Conservation (phyloP, 345 rosid genomes). For the Populus deltoides region DNA sequence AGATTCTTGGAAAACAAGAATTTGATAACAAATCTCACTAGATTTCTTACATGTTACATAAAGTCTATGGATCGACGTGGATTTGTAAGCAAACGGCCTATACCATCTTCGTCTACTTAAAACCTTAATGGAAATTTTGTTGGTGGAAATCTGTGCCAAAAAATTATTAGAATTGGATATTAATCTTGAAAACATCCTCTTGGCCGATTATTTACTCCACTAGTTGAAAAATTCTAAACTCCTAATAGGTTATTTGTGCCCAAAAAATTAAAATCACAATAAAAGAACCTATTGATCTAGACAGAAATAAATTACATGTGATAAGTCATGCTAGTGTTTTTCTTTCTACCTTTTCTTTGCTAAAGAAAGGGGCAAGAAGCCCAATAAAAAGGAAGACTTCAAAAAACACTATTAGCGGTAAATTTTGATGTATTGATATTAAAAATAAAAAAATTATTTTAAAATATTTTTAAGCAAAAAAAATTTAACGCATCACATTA, state of each 20-base stretch:
- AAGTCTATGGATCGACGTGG: conserved; percentile 9
- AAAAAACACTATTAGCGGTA: no score
- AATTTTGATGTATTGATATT: no score
- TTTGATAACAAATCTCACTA: conserved; percentile 18
- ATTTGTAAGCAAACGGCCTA: neutral
- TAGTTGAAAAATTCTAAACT: neutral
- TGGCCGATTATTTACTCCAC: neutral
- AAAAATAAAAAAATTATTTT: no score
- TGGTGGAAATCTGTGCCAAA: neutral
- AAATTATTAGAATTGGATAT: neutral
- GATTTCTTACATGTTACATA: conserved; percentile 41
- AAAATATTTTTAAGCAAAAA: no score
- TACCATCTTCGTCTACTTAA: conserved; percentile 4
- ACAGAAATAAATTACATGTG: neutral
- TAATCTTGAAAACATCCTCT: neutral
- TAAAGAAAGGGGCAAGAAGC: no score
- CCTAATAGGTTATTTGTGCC: neutral
- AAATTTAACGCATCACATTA: no score
- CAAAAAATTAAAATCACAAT: neutral
- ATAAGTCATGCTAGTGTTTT: neutral
- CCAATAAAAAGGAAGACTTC: no score
- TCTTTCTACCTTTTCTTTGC: no score
- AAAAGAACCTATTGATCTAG: neutral
- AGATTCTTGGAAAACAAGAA: conserved; percentile 52
- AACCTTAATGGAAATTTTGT: neutral